phyloP scores from a whole-genome alignment of 2,329 filamentous ascomycete species.

The Cytospora piceicola region DNA sequence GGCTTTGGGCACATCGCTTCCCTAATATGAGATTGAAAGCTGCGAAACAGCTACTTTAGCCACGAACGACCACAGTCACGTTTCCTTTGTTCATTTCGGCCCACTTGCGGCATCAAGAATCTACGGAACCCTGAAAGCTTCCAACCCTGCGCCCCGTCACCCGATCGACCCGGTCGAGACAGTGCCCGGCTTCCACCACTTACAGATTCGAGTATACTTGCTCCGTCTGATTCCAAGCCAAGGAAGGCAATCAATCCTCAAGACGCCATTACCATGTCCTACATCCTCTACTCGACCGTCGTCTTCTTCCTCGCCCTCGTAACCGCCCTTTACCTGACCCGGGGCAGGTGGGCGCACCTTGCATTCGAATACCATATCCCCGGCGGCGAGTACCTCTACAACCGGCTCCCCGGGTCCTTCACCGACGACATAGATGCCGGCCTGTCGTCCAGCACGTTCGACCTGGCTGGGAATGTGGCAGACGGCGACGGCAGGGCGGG shows the following conservation, averaged over 20 bases:
- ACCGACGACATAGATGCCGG: constrained; percentile 85
- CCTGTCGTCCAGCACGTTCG: constrained; percentile 80
- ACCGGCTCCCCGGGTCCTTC: constrained; percentile 77
- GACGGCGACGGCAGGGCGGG: constrained; percentile 78
- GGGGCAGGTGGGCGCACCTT: constrained; percentile 73
- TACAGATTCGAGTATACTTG: background rate
- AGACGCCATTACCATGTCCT: constrained; percentile 62
- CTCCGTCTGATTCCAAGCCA: background rate
- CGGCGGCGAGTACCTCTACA: constrained; percentile 69
- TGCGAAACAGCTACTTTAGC: constrained; percentile 13
- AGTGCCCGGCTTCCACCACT: constrained; percentile 11
- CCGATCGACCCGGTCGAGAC: constrained; percentile 15
- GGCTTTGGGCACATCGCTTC: constrained; percentile 12
- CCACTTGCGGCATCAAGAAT: background rate
- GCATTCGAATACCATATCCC: constrained; percentile 55
- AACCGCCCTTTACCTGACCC: constrained; percentile 81
- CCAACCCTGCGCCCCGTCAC: background rate
- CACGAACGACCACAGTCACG: background rate
- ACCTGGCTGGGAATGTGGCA: constrained; percentile 78
- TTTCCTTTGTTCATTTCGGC: constrained; percentile 21
- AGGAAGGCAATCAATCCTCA: background rate
- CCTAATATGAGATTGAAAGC: constrained; percentile 19
- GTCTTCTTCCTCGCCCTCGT: constrained; percentile 72
- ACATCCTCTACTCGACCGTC: constrained; percentile 77
- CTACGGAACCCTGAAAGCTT: constrained; percentile 3